Conservation (phyloP, 1,284 basidiomycete species). For the Ceratobasidium sp. region DNA sequence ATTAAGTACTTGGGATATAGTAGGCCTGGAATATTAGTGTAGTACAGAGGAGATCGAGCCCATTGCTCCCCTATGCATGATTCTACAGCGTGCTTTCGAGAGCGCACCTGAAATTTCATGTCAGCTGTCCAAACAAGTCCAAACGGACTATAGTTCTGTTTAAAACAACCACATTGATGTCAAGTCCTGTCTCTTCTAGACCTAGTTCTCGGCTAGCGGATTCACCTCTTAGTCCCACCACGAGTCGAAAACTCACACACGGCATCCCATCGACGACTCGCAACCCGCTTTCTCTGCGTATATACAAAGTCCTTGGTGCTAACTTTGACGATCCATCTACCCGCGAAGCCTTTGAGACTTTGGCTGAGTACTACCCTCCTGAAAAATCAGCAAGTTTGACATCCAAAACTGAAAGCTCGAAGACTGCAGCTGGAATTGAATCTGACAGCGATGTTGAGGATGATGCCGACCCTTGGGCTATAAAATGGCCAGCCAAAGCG, state of each 20-base stretch:
- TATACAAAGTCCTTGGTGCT: constrained; percentile 89
- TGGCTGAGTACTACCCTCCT: constrained; percentile 77
- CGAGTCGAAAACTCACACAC: constrained; percentile 11
- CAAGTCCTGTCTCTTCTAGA: constrained; percentile 33
- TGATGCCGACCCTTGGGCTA: constrained; percentile 55
- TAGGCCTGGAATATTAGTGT: too few relatives aligned
- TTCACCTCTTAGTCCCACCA: constrained; percentile 17
- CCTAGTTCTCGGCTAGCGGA: constrained; percentile 26
- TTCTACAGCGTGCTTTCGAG: too few relatives aligned
- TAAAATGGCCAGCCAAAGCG: constrained; percentile 52
- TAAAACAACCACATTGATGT: constrained; percentile 33
- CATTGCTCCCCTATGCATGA: too few relatives aligned
- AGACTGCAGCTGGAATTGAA: constrained; percentile 44
- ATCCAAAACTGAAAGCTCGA: not conserved
- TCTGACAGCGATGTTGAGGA: constrained; percentile 57
- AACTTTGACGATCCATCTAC: constrained; percentile 87
- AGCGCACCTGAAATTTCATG: not conserved
- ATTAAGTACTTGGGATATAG: too few relatives aligned
- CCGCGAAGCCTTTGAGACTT: constrained; percentile 82
- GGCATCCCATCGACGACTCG: constrained; percentile 49
- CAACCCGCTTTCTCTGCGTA: constrained; percentile 79
- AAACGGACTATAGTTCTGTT: not conserved
- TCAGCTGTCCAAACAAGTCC: not conserved
- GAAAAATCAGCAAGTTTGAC: not conserved
- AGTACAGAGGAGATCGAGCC: too few relatives aligned